phyloP scores from a whole-genome alignment of 148 eudicot genomes.

The Vaccinium vitisidaea region DNA sequence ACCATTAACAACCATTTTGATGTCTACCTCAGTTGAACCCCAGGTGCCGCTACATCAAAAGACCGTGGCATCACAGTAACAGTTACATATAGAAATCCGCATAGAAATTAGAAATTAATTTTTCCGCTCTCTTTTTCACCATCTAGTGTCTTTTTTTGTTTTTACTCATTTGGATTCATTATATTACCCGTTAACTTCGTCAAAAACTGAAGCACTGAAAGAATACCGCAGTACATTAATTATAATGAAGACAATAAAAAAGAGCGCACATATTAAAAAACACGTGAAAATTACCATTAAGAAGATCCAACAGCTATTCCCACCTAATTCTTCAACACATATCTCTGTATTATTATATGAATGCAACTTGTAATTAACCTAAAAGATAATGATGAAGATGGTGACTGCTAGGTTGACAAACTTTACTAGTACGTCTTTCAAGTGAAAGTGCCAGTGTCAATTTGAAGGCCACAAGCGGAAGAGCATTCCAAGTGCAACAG shows the following conservation, averaged over 20 bases:
- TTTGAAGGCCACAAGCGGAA: not conserved
- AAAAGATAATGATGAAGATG: not conserved
- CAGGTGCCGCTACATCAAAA: not conserved
- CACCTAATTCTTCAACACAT: not conserved
- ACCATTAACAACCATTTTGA: slow-evolving; percentile 17
- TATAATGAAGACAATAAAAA: not conserved
- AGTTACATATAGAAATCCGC: not conserved
- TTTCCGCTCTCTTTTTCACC: not conserved
- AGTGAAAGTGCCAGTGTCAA: not conserved
- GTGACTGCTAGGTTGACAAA: not conserved
- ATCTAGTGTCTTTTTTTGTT: not conserved
- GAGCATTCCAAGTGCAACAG: not conserved
- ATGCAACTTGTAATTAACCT: not conserved
- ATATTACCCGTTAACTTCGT: not conserved
- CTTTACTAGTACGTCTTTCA: not conserved
- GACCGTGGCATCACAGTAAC: not conserved
- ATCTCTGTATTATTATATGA: not conserved
- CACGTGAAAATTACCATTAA: not conserved
- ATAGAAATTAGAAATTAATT: not conserved
- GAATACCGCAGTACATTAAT: not conserved
- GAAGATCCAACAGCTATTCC: not conserved
- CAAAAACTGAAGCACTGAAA: not conserved
- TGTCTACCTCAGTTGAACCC: slow-evolving; percentile 3
- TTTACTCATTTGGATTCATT: not conserved
- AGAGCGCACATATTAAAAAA: not conserved